phyloP scores from a whole-genome alignment of 306 rosid species.

The Coriaria nepalensis region DNA sequence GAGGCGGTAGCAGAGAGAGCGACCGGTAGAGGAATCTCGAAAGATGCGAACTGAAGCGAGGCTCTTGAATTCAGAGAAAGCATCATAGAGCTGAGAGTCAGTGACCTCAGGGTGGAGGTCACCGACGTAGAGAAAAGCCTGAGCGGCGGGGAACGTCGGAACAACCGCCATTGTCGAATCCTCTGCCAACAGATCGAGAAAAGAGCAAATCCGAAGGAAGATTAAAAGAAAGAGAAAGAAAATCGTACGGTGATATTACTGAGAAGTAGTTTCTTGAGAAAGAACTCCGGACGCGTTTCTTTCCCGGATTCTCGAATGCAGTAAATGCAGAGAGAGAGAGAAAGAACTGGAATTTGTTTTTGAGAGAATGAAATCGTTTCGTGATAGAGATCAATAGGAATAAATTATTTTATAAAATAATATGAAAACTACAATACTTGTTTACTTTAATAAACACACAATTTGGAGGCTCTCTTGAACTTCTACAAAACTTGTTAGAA shows the following conservation, averaged over 20 bases:
- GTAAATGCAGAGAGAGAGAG: slow-evolving; percentile 1
- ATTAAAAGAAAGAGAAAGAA: neutral
- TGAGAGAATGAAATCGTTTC: neutral
- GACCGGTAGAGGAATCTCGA: slow-evolving; percentile 40
- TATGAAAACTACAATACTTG: too few relatives aligned
- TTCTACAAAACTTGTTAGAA: too few relatives aligned
- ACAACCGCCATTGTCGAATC: slow-evolving; percentile 43
- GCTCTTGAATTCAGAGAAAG: slow-evolving; percentile 39
- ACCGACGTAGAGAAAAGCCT: slow-evolving; percentile 70
- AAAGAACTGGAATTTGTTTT: neutral
- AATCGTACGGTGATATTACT: neutral
- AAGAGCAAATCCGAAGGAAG: neutral
- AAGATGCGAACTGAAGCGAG: slow-evolving; percentile 52
- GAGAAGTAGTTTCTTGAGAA: neutral
- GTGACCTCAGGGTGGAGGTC: slow-evolving; percentile 54
- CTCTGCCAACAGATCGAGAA: neutral
- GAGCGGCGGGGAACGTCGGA: slow-evolving; percentile 21
- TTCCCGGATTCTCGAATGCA: neutral
- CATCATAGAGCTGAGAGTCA: slow-evolving; percentile 36
- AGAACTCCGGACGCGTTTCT: neutral
- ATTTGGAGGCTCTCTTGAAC: too few relatives aligned
- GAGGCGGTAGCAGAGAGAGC: slow-evolving; percentile 66
- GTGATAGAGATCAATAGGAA: neutral
- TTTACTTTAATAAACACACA: too few relatives aligned
- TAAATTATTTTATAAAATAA: too few relatives aligned